Evolutionary conservation across 257 asterid species (phyloP).

Genomic region (Capsicum pubescens): DNA sequence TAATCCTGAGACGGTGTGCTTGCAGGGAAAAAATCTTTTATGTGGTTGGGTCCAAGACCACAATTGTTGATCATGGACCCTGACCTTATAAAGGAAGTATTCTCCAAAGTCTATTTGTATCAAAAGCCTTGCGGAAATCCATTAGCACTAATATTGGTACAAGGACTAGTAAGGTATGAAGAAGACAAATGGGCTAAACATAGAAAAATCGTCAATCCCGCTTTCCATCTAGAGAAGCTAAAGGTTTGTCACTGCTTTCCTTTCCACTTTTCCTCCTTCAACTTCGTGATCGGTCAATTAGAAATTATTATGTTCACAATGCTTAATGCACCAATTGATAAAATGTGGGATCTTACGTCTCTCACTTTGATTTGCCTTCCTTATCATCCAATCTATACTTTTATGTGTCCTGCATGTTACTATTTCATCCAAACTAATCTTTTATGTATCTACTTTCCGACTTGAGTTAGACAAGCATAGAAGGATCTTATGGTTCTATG

Average conservation of each 20-base stretch:
- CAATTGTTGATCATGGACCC: constrained; percentile 44
- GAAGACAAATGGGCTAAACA: constrained; percentile 54
- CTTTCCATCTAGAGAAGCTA: too few relatives aligned
- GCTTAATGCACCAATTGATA: too few relatives aligned
- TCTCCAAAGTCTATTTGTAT: constrained; percentile 37
- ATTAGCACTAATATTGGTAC: constrained; percentile 34
- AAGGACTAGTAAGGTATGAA: constrained; percentile 46
- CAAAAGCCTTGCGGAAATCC: constrained; percentile 49
- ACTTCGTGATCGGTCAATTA: too few relatives aligned
- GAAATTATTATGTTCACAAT: background rate
- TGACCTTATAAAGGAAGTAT: constrained; percentile 53
- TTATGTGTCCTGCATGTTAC: background rate
- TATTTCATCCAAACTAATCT: background rate
- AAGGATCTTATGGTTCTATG: background rate
- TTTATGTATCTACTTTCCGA: background rate
- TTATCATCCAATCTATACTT: too few relatives aligned
- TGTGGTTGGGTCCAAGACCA: constrained; percentile 65
- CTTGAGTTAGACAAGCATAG: too few relatives aligned
- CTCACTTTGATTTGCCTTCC: too few relatives aligned
- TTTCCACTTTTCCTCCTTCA: too few relatives aligned
- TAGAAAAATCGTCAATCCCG: too few relatives aligned
- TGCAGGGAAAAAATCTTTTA: constrained; percentile 49
- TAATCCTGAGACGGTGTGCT: background rate
- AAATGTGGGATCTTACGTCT: too few relatives aligned
- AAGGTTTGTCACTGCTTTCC: background rate